These are phyloP conservation scores for Salix brachista DNA, from an alignment of 345 rosid species.

Conservation along the genomic window DNA sequence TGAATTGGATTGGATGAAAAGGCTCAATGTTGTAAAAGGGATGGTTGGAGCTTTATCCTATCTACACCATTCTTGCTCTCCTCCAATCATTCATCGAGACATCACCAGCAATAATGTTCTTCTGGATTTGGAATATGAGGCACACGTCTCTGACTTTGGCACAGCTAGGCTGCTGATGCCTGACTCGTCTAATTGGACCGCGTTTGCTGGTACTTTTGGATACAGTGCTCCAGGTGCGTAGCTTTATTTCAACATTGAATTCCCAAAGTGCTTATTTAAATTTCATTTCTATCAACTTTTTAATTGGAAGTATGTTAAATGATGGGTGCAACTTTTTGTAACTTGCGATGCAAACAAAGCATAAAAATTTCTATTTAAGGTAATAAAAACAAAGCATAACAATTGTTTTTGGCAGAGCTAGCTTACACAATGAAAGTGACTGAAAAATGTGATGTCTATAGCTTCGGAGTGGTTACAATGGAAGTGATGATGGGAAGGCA, in stretches of 20 bases:
- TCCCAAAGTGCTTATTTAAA: not conserved
- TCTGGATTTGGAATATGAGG: not conserved
- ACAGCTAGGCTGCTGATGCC: too few relatives aligned
- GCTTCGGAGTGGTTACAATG: too few relatives aligned
- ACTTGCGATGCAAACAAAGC: too few relatives aligned
- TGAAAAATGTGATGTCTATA: too few relatives aligned
- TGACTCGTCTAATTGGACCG: not conserved
- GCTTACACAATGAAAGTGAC: too few relatives aligned
- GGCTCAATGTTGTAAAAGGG: slow-evolving; percentile 1
- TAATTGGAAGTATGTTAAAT: too few relatives aligned
- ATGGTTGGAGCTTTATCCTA: slow-evolving; percentile 6
- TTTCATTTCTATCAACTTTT: not conserved
- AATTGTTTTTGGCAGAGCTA: too few relatives aligned
- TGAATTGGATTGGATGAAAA: slow-evolving; percentile 3
- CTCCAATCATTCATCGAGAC: slow-evolving; percentile 7
- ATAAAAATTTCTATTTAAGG: too few relatives aligned
- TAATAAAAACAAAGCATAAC: too few relatives aligned
- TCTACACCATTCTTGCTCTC: slow-evolving; percentile 4
- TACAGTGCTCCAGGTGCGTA: too few relatives aligned
- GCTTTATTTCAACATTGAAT: too few relatives aligned
- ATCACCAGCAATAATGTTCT: slow-evolving; percentile 11
- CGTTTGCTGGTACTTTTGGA: not conserved
- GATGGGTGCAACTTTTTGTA: not conserved
- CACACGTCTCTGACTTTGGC: not conserved
- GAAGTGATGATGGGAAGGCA: too few relatives aligned